Evolutionary conservation across 148 eudicot genomes (phyloP).

Genomic region (Heliamphora exappendiculata): DNA sequence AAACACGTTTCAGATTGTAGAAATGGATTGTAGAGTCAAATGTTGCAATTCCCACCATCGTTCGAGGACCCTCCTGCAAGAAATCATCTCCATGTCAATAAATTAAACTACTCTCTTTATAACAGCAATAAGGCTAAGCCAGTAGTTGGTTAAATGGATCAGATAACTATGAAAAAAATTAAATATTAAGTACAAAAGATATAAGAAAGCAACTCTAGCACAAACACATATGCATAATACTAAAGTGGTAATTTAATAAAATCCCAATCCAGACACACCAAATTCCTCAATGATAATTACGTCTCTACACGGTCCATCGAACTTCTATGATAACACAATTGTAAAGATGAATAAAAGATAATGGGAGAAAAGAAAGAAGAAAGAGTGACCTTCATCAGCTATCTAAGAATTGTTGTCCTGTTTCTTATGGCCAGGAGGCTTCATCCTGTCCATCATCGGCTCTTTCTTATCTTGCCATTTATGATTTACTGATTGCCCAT

Average conservation of each 20-base stretch:
- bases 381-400: too few species aligned
- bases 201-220: background rate
- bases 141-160: background rate
- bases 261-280: background rate
- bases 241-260: background rate
- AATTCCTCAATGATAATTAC: background rate
- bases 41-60: constrained; percentile 91
- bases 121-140: too few species aligned
- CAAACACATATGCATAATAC: background rate
- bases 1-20: constrained; percentile 85
- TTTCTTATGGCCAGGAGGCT: too few species aligned
- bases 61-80: constrained; percentile 85
- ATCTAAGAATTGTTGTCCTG: too few species aligned
- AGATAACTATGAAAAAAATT: background rate
- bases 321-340: background rate
- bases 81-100: constrained; percentile 4
- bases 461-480: too few species aligned
- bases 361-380: background rate
- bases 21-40: constrained; percentile 93
- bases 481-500: too few species aligned
- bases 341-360: background rate
- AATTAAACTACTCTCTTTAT: background rate
- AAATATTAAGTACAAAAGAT: background rate
- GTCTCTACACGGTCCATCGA: background rate
- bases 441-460: too few species aligned